phyloP scores from a whole-genome alignment of 768 basidiomycete genomes.

The Boletus sp. region DNA sequence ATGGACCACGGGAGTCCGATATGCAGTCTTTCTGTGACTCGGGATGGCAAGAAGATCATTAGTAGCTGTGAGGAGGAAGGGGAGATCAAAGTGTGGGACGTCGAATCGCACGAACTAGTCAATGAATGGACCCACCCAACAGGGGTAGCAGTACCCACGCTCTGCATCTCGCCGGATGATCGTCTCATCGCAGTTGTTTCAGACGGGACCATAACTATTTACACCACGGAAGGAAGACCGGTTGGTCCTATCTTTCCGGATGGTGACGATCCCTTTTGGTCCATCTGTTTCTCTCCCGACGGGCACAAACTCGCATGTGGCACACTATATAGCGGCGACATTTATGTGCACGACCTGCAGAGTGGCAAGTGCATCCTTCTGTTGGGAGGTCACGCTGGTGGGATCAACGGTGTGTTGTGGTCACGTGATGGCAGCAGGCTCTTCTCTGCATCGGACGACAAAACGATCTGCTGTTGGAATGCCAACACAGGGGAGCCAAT shows the following conservation, averaged over 20 bases:
- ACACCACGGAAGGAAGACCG: background rate
- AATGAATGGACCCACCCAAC: background rate
- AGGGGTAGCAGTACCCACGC: fast-evolving
- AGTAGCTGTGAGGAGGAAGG: background rate
- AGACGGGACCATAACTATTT: too few relatives aligned
- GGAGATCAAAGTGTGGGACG: background rate
- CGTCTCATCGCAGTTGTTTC: background rate
- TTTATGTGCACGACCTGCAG: too few relatives aligned
- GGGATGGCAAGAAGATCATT: slow-evolving; percentile 1
- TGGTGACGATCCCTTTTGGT: too few relatives aligned
- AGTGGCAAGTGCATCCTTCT: too few relatives aligned
- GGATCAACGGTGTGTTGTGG: too few relatives aligned
- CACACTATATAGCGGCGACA: too few relatives aligned
- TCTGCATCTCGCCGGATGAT: background rate
- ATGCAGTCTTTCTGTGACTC: background rate
- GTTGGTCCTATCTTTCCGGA: too few relatives aligned
- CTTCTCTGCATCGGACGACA: background rate
- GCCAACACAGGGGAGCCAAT: background rate
- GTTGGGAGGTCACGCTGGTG: background rate
- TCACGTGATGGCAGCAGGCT: slow-evolving; percentile 10
- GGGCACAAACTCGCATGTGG: slow-evolving; percentile 2
- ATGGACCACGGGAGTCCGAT: background rate
- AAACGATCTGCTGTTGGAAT: slow-evolving; percentile 9
- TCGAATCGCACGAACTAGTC: background rate
- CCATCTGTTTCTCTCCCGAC: background rate